Conservation (phyloP, 495 filamentous ascomycete genomes). For the Talaromyces thailandensis region DNA sequence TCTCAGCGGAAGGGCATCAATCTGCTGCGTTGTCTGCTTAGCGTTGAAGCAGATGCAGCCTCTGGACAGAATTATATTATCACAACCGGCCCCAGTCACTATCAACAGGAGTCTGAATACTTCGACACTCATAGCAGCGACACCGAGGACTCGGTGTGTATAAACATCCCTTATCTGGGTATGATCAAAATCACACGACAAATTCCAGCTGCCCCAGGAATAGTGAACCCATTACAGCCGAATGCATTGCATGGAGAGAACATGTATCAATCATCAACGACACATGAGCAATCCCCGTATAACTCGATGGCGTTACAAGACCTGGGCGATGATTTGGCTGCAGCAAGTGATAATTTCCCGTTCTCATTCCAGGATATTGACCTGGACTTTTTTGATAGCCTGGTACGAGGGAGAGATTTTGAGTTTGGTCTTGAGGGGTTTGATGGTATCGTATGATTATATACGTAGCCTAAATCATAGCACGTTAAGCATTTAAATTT, state of each 20-base stretch:
- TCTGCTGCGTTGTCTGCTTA: slow-evolving; percentile 6
- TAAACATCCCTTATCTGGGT: slow-evolving; percentile 33
- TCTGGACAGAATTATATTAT: slow-evolving; percentile 14
- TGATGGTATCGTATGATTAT: not conserved
- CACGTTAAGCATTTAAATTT: not conserved
- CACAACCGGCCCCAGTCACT: slow-evolving; percentile 9
- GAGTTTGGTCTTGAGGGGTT: not conserved
- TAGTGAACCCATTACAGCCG: not conserved
- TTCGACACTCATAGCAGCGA: slow-evolving; percentile 7
- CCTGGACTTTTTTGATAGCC: slow-evolving; percentile 21
- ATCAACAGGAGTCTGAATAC: slow-evolving; percentile 9
- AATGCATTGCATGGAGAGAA: not conserved
- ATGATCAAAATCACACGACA: slow-evolving; percentile 22
- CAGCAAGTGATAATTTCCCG: not conserved
- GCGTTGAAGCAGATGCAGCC: slow-evolving; percentile 15
- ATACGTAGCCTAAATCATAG: not conserved
- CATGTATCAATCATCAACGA: not conserved
- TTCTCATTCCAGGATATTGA: slow-evolving; percentile 11
- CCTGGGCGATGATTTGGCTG: slow-evolving; percentile 13
- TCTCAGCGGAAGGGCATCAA: not conserved
- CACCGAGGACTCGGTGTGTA: slow-evolving; percentile 10
- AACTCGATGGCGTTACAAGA: not conserved
- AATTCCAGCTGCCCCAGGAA: not conserved
- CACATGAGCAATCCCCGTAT: not conserved
- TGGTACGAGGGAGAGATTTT: slow-evolving; percentile 2